Percentiles rank a stretch among this genome's conserved stretches.
phyloP scores from a whole-genome alignment of 2,329 filamentous ascomycete species.

The Plenodomus tracheiphilus region DNA sequence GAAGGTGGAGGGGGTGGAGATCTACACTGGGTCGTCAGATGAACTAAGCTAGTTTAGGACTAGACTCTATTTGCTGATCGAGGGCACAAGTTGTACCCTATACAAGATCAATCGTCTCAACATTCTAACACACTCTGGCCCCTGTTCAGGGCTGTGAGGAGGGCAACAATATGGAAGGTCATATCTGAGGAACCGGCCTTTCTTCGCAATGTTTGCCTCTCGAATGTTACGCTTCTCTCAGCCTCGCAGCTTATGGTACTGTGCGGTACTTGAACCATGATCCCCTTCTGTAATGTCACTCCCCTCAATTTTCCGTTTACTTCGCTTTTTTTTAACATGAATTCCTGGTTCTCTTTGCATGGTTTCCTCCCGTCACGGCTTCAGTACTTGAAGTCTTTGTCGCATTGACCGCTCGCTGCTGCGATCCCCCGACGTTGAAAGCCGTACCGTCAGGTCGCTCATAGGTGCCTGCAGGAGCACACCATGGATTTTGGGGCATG shows the following conservation, averaged over 20 bases:
- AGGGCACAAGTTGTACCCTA: no score
- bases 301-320: background rate
- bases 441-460: background rate
- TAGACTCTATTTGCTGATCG: background rate
- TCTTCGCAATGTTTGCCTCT: no score
- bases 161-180: no score
- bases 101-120: no score
- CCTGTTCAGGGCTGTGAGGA: no score
- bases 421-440: background rate
- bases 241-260: no score
- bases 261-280: no score
- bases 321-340: background rate
- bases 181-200: no score
- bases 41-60: constrained; percentile 3
- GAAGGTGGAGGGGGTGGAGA: constrained; percentile 10
- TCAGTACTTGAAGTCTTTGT: background rate
- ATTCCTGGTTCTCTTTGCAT: background rate
- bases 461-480: constrained; percentile 4
- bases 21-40: constrained; percentile 7
- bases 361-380: background rate
- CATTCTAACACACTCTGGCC: no score
- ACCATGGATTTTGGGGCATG: constrained; percentile 10
- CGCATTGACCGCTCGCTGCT: background rate
- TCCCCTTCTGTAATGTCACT: no score
- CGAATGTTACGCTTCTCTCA: no score